These are phyloP conservation scores for Isoetes taiwanensis DNA, from an alignment of 75 land plant species.

Conservation along the genomic window DNA sequence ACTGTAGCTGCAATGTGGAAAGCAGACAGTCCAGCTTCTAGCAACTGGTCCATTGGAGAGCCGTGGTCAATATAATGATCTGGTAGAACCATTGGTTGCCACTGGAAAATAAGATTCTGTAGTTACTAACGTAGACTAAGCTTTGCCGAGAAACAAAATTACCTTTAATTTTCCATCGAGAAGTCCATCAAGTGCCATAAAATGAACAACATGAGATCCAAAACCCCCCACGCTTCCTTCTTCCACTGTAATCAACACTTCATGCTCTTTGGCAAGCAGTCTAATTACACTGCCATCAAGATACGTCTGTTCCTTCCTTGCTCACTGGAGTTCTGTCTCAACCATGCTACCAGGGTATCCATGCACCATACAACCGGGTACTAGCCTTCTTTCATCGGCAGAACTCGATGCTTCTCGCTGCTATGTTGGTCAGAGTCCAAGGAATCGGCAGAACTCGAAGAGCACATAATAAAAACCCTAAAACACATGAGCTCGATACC, in stretches of 20 bases:
- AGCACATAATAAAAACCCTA: too few relatives aligned
- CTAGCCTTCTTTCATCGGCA: too few relatives aligned
- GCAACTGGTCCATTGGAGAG: constrained; percentile 27
- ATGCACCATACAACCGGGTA: too few relatives aligned
- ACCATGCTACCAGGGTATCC: too few relatives aligned
- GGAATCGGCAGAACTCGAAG: too few relatives aligned
- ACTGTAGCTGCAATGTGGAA: constrained; percentile 37
- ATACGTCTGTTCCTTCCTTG: too few relatives aligned
- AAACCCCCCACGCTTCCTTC: constrained; percentile 47
- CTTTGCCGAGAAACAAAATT: neutral
- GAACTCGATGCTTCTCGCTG: too few relatives aligned
- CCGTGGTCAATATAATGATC: constrained; percentile 44
- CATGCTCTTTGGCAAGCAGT: constrained; percentile 28
- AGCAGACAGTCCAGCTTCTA: constrained; percentile 25
- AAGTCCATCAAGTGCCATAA: constrained; percentile 33
- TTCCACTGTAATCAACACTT: constrained; percentile 35
- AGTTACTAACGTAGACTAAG: neutral
- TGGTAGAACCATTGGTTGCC: constrained; percentile 34
- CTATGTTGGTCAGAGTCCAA: too few relatives aligned
- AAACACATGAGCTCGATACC: too few relatives aligned
- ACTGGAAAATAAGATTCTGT: constrained; percentile 19
- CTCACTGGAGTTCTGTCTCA: too few relatives aligned
- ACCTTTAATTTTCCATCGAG: constrained; percentile 38
- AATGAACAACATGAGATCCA: constrained; percentile 41
- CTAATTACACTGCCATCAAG: constrained; percentile 27